Conservation (phyloP, 2,329 filamentous ascomycete species). For the Alternaria sp. region DNA sequence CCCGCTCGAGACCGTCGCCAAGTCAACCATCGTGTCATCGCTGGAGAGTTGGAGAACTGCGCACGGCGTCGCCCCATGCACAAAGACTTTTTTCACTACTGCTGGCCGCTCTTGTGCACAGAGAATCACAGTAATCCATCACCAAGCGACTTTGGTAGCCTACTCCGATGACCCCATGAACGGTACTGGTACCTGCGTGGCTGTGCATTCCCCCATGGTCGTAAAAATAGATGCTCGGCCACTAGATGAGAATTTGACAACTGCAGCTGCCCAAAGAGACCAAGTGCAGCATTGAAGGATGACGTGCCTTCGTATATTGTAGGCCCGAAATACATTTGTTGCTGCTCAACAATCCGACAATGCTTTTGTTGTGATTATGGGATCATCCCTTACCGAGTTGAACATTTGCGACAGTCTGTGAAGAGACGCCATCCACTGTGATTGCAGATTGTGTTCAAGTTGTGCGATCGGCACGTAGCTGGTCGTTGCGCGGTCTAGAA, state of each 20-base stretch:
- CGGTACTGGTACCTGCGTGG: conserved; percentile 12
- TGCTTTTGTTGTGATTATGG: background rate
- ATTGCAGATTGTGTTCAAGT: background rate
- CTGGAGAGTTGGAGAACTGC: background rate
- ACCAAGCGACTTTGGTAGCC: background rate
- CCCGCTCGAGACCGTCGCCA: conserved; percentile 19
- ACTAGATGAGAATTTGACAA: conserved; percentile 3
- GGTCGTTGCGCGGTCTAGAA: conserved; percentile 4
- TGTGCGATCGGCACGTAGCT: conserved; percentile 1
- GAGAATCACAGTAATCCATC: background rate
- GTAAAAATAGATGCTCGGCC: conserved; percentile 17
- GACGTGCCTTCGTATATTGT: conserved; percentile 2
- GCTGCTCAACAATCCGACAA: background rate
- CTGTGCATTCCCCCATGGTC: conserved; percentile 3
- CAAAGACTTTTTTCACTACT: background rate
- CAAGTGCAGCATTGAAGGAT: background rate
- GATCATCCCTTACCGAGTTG: background rate
- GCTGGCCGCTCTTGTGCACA: background rate
- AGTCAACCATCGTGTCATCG: background rate
- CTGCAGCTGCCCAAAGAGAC: conserved; percentile 9
- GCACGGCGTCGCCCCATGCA: background rate
- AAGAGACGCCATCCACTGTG: background rate
- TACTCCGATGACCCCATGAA: background rate
- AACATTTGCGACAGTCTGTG: background rate
- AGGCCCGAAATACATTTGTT: background rate